Percentiles rank a stretch among this genome's conserved stretches.
Conservation (phyloP, 768 basidiomycete genomes). For the Daedaleopsis sinensis region DNA sequence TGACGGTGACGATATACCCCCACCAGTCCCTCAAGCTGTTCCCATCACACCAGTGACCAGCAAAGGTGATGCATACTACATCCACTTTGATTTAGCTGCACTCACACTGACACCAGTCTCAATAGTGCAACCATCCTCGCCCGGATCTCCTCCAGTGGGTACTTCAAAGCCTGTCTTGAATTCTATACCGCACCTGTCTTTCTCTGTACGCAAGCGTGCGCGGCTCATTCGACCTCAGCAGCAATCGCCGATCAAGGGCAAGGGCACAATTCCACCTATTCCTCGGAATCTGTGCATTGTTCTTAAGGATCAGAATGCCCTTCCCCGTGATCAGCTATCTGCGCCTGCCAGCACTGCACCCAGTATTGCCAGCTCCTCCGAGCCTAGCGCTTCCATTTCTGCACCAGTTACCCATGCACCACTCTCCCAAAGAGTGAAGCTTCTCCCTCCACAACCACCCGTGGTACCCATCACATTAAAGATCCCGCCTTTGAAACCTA, state of each 20-base stretch:
- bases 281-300: neutral
- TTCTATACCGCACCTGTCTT: no score
- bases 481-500: neutral
- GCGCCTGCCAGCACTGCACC: neutral
- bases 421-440: neutral
- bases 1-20: slow-evolving; percentile 3
- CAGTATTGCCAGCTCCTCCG: neutral
- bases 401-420: neutral
- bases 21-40: neutral
- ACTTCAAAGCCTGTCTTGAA: neutral
- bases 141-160: neutral
- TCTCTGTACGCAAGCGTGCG: no score
- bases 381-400: neutral
- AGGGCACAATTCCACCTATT: neutral
- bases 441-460: neutral
- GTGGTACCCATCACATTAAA: no score
- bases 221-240: neutral
- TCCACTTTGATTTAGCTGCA: neutral
- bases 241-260: neutral
- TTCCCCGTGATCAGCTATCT: neutral
- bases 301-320: no score
- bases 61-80: neutral
- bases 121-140: neutral
- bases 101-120: neutral
- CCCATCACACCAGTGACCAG: neutral